phyloP scores from a whole-genome alignment of 176 grass and related monocot genomes.

The Eremochloa ophiuroides region DNA sequence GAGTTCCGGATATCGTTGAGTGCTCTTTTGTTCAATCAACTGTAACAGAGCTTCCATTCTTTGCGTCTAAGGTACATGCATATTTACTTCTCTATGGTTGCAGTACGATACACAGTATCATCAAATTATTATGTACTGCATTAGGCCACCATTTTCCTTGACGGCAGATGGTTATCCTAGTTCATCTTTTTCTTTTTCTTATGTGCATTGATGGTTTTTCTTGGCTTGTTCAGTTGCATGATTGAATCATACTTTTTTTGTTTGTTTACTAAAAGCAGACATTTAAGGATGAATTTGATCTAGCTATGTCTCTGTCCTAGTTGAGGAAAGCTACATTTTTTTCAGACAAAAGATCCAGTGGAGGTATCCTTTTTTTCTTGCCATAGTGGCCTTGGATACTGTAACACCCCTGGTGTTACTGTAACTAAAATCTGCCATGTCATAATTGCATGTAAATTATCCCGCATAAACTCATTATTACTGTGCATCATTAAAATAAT shows the following conservation, averaged over 20 bases:
- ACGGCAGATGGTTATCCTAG: not conserved
- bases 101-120: not conserved
- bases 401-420: too few species aligned
- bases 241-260: not conserved
- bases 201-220: not conserved
- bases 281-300: constrained; percentile 1
- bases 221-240: not conserved
- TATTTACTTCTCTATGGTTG: not conserved
- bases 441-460: too few species aligned
- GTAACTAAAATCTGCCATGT: too few species aligned
- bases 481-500: too few species aligned
- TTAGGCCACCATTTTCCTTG: not conserved
- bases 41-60: constrained; percentile 82
- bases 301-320: not conserved
- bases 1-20: constrained; percentile 79
- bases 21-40: constrained; percentile 95
- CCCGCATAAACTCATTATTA: too few species aligned
- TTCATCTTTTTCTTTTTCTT: not conserved
- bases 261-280: not conserved
- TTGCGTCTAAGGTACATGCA: constrained; percentile 76
- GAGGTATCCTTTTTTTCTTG: too few species aligned
- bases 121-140: not conserved
- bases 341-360: not conserved
- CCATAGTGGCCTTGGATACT: too few species aligned
- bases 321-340: not conserved